Percentiles rank a stretch among this genome's conserved stretches.
Conservation (phyloP, 805 yeast genomes). For the Kodamaea neixiangensis region DNA sequence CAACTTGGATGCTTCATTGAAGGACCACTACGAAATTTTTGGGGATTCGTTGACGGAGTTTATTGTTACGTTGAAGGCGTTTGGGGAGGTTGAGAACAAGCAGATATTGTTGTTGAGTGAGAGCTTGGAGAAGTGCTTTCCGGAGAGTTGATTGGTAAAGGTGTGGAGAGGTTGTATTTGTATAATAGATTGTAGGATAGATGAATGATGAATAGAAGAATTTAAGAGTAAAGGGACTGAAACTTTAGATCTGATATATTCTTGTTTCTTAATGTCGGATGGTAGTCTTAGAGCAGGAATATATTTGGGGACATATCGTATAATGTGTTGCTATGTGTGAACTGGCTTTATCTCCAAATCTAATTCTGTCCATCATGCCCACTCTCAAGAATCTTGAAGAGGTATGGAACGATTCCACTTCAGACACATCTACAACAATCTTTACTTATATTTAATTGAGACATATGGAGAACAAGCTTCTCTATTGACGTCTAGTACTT, state of each 20-base stretch:
- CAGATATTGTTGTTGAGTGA: constrained; percentile 45
- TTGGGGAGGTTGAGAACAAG: constrained; percentile 53
- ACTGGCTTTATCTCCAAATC: no score
- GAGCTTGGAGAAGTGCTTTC: constrained; percentile 41
- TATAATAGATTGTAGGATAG: constrained; percentile 2
- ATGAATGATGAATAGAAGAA: not conserved
- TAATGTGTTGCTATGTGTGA: no score
- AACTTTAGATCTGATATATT: no score
- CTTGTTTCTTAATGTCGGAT: no score
- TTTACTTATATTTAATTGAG: not conserved
- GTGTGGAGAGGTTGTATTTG: not conserved
- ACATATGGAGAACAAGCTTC: not conserved
- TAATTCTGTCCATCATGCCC: no score
- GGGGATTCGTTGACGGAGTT: constrained; percentile 47
- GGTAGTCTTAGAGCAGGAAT: no score
- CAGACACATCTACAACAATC: no score
- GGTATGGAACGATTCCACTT: no score
- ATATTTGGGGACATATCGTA: no score
- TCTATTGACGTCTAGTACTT: not conserved
- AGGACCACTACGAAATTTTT: constrained; percentile 47
- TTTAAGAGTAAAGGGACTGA: not conserved
- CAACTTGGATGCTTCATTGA: constrained; percentile 43
- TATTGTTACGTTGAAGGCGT: constrained; percentile 44
- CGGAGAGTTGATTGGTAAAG: constrained; percentile 16
- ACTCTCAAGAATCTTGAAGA: no score